Evolutionary conservation across 768 basidiomycete genomes (phyloP), one percentile per base, ranked within the genome.

Genomic region (Lentinula sp.): DNA sequence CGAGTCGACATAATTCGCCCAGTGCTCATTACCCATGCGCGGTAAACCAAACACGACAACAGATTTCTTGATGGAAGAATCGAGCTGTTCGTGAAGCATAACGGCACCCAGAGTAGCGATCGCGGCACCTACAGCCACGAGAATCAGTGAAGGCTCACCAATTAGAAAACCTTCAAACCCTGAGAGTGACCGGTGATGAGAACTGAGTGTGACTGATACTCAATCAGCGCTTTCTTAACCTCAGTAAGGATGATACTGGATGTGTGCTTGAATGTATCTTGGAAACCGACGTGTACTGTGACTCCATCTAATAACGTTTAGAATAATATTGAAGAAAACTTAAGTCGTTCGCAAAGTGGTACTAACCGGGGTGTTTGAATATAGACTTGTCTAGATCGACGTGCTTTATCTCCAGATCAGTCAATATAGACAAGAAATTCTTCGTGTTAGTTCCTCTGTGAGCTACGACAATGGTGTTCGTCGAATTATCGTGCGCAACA

Each of bases 401-500:
- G 8, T 15, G 52, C 18, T 34, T 16, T 23, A 54, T 34, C 31
- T 34, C 2, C 2, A 54, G 18, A 35, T 54, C 52, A 34, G 18
- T 35, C 5, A n/a, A 32, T 3, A 54, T 40, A 2, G 52, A 54
- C 8, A 23, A 9, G 61, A 64, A 35, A 51, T 66, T 67, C 18
- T 55, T 34, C 42, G 63, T 40, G 39, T 70, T 59, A 11, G 70
- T 73, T 18, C 70, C 71, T 50, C 70, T 64, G 52, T 73, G 70
- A 9, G 70, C 68, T 8, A 73, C 67, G 15, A 73, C 70, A 53
- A 72, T 63, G 45, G 57, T 64, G 21, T 66, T 57, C 18, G 62
- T 49, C 28, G 51, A 49, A 11, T 46, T 56, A 49, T 70, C 65
- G 54, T 69, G 62, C 8, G 66, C 71, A 45, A 71, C 62, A 49